phyloP scores from a whole-genome alignment of 2,329 filamentous ascomycete genomes.

The Verticillium albo-atrum region DNA sequence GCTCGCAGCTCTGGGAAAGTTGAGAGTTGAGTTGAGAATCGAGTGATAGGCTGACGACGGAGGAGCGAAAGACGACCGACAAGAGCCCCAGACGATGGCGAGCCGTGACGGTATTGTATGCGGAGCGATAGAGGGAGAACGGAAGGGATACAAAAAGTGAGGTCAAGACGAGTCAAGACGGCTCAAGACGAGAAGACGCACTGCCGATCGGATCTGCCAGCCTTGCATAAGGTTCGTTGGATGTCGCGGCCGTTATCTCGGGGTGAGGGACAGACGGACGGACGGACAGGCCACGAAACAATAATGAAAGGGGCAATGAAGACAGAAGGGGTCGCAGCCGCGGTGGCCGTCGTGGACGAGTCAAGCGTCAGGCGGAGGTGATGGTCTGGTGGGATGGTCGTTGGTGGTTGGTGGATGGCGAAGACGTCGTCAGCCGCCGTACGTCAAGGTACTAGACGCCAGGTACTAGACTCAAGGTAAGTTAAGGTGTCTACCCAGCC shows the following conservation, averaged over 20 bases:
- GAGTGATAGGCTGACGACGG: no score
- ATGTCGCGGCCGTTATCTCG: not conserved
- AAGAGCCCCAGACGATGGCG: no score
- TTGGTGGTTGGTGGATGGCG: not conserved
- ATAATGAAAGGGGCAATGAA: not conserved
- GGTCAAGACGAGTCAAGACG: no score
- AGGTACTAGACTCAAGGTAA: no score
- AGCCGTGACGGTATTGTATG: not conserved
- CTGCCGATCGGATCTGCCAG: not conserved
- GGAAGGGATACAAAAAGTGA: not conserved
- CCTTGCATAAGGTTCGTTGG: not conserved
- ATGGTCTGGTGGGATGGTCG: not conserved
- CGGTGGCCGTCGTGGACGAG: not conserved
- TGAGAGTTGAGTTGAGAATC: no score
- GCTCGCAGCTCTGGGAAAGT: no score
- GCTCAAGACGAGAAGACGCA: no score
- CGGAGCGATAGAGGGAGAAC: not conserved
- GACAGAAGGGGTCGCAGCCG: not conserved
- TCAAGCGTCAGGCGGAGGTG: not conserved
- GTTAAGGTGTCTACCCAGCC: no score
- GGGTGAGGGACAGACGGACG: no score
- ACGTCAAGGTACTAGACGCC: no score
- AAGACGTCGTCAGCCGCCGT: not conserved
- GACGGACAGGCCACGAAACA: not conserved
- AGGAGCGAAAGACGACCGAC: not conserved